These are phyloP conservation scores for Excoecaria agallocha DNA, from an alignment of 345 rosid species.

Conservation along the genomic window DNA sequence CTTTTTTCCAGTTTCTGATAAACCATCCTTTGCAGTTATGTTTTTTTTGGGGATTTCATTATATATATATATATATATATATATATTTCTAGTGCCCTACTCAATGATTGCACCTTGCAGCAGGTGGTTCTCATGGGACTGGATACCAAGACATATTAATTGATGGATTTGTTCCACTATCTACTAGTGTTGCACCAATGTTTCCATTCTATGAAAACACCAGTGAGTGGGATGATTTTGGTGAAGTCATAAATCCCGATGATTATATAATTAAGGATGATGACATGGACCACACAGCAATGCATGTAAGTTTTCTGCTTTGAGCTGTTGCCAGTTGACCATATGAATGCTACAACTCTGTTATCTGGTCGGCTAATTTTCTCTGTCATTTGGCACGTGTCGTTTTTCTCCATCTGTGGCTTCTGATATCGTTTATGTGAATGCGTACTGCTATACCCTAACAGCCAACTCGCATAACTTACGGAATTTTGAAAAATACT, in stretches of 20 bases:
- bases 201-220: slow-evolving; percentile 81
- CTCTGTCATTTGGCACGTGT: background rate
- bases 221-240: slow-evolving; percentile 95
- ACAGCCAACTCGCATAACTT: background rate
- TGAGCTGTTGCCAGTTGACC: slow-evolving; percentile 12
- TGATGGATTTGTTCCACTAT: slow-evolving; percentile 90
- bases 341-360: slow-evolving; percentile 7
- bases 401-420: slow-evolving; percentile 9
- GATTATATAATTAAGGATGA: slow-evolving; percentile 87
- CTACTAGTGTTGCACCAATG: slow-evolving; percentile 86
- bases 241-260: slow-evolving; percentile 95
- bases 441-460: background rate
- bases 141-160: slow-evolving; percentile 69
- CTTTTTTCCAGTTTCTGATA: slow-evolving; percentile 19
- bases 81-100: slow-evolving; percentile 6
- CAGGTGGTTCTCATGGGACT: slow-evolving; percentile 53
- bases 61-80: too few species aligned
- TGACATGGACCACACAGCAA: slow-evolving; percentile 67
- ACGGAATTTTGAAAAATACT: background rate
- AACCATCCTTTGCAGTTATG: background rate
- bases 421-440: background rate
- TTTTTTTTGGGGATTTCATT: slow-evolving; percentile 5
- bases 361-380: background rate
- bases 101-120: slow-evolving; percentile 33
- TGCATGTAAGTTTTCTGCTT: slow-evolving; percentile 49